These are phyloP conservation scores for Takashimella koratensis DNA, from an alignment of 1,284 basidiomycete genomes.

Conservation along the genomic window DNA sequence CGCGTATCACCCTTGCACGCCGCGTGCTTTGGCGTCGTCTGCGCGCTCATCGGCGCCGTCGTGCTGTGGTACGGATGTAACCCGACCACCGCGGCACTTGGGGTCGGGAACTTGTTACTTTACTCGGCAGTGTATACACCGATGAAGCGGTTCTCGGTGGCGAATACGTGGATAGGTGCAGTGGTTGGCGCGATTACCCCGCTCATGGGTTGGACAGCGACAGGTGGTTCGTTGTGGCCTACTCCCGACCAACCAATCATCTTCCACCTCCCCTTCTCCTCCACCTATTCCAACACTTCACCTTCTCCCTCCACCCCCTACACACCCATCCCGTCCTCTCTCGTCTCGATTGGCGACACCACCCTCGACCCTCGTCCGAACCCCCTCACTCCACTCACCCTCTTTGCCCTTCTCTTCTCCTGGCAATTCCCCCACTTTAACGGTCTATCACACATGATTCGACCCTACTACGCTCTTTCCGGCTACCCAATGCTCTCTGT, in stretches of 20 bases:
- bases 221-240: constrained; percentile 74
- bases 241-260: constrained; percentile 57
- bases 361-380: too few relatives aligned
- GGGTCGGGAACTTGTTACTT: constrained; percentile 77
- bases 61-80: constrained; percentile 83
- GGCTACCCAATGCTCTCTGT: constrained; percentile 94
- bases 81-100: constrained; percentile 79
- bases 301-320: too few relatives aligned
- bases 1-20: constrained; percentile 83
- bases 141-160: constrained; percentile 82
- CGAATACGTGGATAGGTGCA: constrained; percentile 93
- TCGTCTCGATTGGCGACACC: constrained; percentile 6
- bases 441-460: constrained; percentile 79
- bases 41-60: constrained; percentile 71
- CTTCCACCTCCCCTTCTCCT: constrained; percentile 37
- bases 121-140: constrained; percentile 93
- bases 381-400: constrained; percentile 67
- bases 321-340: constrained; percentile 7
- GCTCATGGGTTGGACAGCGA: constrained; percentile 97
- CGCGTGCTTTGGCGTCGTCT: constrained; percentile 67
- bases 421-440: constrained; percentile 99
- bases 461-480: constrained; percentile 85
- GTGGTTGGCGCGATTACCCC: constrained; percentile 91
- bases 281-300: constrained; percentile 43
- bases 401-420: constrained; percentile 80